A percentile compares a stretch with the other conserved stretches of the same genome.
Conservation (phyloP, 2,329 filamentous ascomycete genomes). For the Colletotrichum truncatum region DNA sequence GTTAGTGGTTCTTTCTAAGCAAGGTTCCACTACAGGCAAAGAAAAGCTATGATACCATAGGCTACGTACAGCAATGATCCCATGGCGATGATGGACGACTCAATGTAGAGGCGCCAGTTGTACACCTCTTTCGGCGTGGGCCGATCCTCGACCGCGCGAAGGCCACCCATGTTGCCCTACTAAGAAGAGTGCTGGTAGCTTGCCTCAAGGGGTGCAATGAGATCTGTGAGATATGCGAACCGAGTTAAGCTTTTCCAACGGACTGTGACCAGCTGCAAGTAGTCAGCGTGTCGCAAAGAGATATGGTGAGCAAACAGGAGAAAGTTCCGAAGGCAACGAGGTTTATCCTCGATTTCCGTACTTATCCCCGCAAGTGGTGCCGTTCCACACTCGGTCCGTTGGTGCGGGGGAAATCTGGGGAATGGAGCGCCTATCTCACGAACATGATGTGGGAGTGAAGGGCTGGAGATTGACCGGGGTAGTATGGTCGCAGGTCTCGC, state of each 20-base stretch:
- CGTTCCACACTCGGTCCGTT: conserved; percentile 4
- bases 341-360: conserved; percentile 17
- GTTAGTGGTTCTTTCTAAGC: too few relatives aligned
- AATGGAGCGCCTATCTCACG: background rate
- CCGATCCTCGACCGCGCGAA: conserved; percentile 61
- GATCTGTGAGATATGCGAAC: background rate
- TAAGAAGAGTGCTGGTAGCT: background rate
- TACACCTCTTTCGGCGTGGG: conserved; percentile 65
- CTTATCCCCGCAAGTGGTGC: conserved; percentile 20
- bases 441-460: background rate
- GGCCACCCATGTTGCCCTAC: conserved; percentile 40
- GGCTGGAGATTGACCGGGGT: background rate
- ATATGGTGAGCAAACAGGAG: background rate
- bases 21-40: too few relatives aligned
- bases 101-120: conserved; percentile 59
- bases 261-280: background rate
- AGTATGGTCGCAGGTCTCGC: background rate
- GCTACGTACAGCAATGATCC: conserved; percentile 50
- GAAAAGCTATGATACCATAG: conserved; percentile 9
- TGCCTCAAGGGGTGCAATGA: background rate
- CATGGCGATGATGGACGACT: conserved; percentile 57
- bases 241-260: background rate
- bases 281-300: background rate
- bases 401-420: conserved; percentile 28
- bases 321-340: background rate